These are phyloP conservation scores for Xerocomellus intermedius DNA, from an alignment of 768 basidiomycete genomes.

Conservation along the genomic window DNA sequence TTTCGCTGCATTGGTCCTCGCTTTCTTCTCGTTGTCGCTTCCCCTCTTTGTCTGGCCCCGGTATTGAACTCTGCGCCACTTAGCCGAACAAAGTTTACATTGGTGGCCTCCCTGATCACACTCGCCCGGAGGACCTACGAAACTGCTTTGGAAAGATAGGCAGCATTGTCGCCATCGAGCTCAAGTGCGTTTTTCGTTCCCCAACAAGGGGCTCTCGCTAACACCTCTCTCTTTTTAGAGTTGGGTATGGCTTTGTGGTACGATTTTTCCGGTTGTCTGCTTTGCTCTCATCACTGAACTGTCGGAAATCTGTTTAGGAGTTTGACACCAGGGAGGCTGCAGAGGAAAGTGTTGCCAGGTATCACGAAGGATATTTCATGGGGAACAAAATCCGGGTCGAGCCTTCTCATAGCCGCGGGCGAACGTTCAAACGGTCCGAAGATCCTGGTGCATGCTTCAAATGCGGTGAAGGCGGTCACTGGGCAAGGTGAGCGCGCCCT, in stretches of 20 bases:
- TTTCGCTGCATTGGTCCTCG: slow-evolving; percentile 39
- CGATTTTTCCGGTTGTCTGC: slow-evolving; percentile 25
- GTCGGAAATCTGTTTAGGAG: slow-evolving; percentile 49
- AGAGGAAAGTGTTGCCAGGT: slow-evolving; percentile 84
- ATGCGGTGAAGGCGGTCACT: slow-evolving; percentile 83
- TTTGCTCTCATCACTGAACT: background rate
- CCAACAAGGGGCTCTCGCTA: slow-evolving; percentile 10
- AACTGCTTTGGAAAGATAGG: slow-evolving; percentile 88
- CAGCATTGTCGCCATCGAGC: slow-evolving; percentile 68
- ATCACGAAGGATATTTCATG: slow-evolving; percentile 89
- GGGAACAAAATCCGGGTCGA: slow-evolving; percentile 91
- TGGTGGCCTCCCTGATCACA: slow-evolving; percentile 85
- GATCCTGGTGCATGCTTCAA: slow-evolving; percentile 89
- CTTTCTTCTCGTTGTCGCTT: slow-evolving; percentile 47
- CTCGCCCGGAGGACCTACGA: slow-evolving; percentile 80
- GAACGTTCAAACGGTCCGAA: slow-evolving; percentile 76
- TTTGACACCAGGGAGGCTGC: slow-evolving; percentile 80
- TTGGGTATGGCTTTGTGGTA: slow-evolving; percentile 91
- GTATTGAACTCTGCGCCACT: slow-evolving; percentile 69
- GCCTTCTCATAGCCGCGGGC: slow-evolving; percentile 78
- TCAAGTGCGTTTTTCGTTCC: slow-evolving; percentile 61
- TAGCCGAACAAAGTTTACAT: slow-evolving; percentile 95
- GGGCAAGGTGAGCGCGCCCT: slow-evolving; percentile 66
- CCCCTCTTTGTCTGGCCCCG: slow-evolving; percentile 48
- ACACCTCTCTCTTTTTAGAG: slow-evolving; percentile 39